These are phyloP conservation scores for Acorus gramineus DNA, from an alignment of 106 monocot genomes.

Conservation along the genomic window DNA sequence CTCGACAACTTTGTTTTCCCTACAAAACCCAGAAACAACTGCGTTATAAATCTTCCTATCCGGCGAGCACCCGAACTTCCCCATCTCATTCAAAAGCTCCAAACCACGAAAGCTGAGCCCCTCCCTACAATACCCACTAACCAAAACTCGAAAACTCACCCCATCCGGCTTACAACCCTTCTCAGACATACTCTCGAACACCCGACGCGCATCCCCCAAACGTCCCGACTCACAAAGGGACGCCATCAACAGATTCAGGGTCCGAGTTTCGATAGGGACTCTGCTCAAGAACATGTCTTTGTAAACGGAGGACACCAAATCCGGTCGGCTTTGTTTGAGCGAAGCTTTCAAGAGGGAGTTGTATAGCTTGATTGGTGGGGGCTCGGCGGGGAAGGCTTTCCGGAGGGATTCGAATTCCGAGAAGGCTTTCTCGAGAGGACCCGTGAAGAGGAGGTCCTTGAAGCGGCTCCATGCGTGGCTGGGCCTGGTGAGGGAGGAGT, in stretches of 20 bases:
- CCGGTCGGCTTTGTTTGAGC: constrained; percentile 18
- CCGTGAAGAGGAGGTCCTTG: constrained; percentile 4
- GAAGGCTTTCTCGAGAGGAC: constrained; percentile 33
- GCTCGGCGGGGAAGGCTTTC: constrained; percentile 17
- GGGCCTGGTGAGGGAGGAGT: constrained; percentile 15
- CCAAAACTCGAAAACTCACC: constrained; percentile 70
- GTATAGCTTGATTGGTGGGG: constrained; percentile 37
- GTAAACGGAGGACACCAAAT: constrained; percentile 49
- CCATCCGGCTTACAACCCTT: constrained; percentile 54
- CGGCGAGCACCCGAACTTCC: constrained; percentile 16
- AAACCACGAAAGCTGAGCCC: constrained; percentile 28
- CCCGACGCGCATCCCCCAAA: constrained; percentile 35
- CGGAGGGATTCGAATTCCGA: constrained; percentile 48
- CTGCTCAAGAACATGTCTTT: constrained; percentile 52
- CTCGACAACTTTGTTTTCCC: constrained; percentile 42
- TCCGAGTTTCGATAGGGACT: constrained; percentile 43
- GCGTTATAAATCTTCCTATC: constrained; percentile 75
- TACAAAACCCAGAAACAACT: constrained; percentile 62
- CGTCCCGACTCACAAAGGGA: constrained; percentile 51
- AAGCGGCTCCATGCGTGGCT: constrained; percentile 1
- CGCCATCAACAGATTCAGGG: constrained; percentile 52
- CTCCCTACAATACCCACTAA: constrained; percentile 54
- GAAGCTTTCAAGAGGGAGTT: constrained; percentile 43
- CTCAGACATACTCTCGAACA: constrained; percentile 74
- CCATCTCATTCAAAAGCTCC: constrained; percentile 60